A percentile compares a stretch with the other conserved stretches of the same genome.
Conservation (phyloP, 2,329 filamentous ascomycete genomes). For the Fusarium aywerte region DNA sequence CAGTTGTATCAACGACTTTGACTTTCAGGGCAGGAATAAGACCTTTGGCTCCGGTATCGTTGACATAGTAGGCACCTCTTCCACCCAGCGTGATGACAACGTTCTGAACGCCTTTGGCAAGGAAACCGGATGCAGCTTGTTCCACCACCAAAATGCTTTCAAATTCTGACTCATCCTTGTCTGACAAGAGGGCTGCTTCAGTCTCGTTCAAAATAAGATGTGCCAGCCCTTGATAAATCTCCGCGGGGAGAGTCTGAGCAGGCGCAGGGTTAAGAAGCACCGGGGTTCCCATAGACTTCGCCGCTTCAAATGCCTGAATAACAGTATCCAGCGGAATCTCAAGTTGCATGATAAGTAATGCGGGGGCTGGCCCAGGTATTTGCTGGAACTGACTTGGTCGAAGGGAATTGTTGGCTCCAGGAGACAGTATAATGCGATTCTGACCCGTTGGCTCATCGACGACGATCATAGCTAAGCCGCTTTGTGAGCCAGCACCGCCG, state of each 20-base stretch:
- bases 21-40: conserved; percentile 74
- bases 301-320: conserved; percentile 66
- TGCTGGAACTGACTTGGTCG: conserved; percentile 50
- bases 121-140: conserved; percentile 67
- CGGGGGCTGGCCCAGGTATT: conserved; percentile 56
- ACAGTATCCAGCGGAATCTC: conserved; percentile 77
- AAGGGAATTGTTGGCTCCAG: conserved; percentile 73
- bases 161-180: conserved; percentile 60
- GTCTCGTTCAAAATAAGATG: conserved; percentile 92
- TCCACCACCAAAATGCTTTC: conserved; percentile 57
- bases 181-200: conserved; percentile 79
- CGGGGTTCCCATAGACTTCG: conserved; percentile 60
- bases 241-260: conserved; percentile 73
- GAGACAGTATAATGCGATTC: conserved; percentile 79
- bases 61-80: conserved; percentile 76
- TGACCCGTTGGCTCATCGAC: conserved; percentile 79
- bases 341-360: conserved; percentile 78
- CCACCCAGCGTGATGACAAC: conserved; percentile 87
- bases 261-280: conserved; percentile 89
- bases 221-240: conserved; percentile 73
- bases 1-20: conserved; percentile 88
- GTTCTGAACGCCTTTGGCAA: conserved; percentile 75
- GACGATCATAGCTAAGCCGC: conserved; percentile 77
- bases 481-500: conserved; percentile 58
- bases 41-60: conserved; percentile 54